Percentiles rank a stretch among this genome's conserved stretches.
phyloP scores from a whole-genome alignment of 2,329 filamentous ascomycete genomes.

The Exophiala alcalophila region DNA sequence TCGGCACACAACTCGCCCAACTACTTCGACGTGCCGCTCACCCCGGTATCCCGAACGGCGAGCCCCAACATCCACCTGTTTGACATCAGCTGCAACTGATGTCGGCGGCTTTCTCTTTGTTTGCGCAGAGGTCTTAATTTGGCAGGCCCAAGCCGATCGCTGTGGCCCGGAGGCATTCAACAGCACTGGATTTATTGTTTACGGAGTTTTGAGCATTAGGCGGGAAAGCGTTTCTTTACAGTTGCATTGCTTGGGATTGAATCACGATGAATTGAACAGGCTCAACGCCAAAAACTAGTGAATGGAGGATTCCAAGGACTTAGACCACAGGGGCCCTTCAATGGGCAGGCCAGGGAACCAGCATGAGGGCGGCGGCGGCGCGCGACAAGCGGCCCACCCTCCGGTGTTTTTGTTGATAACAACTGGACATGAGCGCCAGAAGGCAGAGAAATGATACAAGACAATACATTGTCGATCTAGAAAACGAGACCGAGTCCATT shows the following conservation, averaged over 20 bases:
- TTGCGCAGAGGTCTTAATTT: neutral
- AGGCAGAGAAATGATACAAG: too few relatives aligned
- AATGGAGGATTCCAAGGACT: neutral
- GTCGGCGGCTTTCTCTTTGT: too few relatives aligned
- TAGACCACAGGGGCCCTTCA: slow-evolving; percentile 6
- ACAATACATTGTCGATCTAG: too few relatives aligned
- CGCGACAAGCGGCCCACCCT: slow-evolving; percentile 2
- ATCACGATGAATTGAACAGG: slow-evolving; percentile 7
- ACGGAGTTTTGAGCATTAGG: neutral
- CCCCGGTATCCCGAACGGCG: slow-evolving; percentile 41
- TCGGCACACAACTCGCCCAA: slow-evolving; percentile 43
- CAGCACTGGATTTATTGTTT: neutral
- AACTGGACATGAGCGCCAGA: too few relatives aligned
- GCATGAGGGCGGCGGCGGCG: neutral
- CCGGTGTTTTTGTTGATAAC: too few relatives aligned
- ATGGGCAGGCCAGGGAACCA: slow-evolving; percentile 2
- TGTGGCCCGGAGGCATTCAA: slow-evolving; percentile 2
- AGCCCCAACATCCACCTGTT: slow-evolving; percentile 38
- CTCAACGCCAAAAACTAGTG: slow-evolving; percentile 1
- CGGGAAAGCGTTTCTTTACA: slow-evolving; percentile 7
- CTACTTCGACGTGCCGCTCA: slow-evolving; percentile 41
- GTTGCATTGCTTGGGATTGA: slow-evolving; percentile 3
- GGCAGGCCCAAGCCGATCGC: neutral
- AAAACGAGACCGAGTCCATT: too few relatives aligned
- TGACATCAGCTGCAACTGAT: slow-evolving; percentile 26